Percentiles rank a stretch among this genome's conserved stretches.
Conservation (phyloP, 345 rosid genomes). For the Salix viminalis region DNA sequence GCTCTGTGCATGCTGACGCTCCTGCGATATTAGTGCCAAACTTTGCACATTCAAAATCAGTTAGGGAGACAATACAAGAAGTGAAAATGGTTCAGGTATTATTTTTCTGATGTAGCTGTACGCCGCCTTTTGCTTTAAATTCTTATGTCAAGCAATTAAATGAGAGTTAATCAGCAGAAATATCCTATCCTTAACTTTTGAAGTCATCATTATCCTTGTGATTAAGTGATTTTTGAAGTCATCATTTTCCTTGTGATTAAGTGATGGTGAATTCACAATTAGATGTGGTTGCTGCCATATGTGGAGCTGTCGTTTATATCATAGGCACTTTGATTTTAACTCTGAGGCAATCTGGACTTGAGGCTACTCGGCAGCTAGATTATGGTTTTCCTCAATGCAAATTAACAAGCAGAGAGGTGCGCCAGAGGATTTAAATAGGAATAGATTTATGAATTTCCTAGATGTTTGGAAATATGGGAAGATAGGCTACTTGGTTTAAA, state of each 20-base stretch:
- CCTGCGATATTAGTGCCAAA: constrained; percentile 73
- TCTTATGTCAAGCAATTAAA: not conserved
- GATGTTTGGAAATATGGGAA: too few relatives aligned
- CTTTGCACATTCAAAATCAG: constrained; percentile 64
- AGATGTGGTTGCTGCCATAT: not conserved
- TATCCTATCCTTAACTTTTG: not conserved
- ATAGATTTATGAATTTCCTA: not conserved
- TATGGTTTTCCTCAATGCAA: not conserved
- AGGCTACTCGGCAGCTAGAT: not conserved
- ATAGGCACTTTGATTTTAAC: not conserved
- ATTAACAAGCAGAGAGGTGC: too few relatives aligned
- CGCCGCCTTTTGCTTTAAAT: not conserved
- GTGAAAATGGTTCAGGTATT: constrained; percentile 81
- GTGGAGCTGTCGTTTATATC: not conserved
- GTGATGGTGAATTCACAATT: not conserved
- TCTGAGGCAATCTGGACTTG: not conserved
- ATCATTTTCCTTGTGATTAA: not conserved
- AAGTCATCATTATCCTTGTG: not conserved
- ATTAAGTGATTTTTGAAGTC: not conserved
- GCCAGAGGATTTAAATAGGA: not conserved
- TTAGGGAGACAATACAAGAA: constrained; percentile 73
- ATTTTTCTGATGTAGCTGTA: not conserved
- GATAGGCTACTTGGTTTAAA: not conserved
- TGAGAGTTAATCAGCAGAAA: not conserved
- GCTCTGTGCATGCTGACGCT: constrained; percentile 37